phyloP scores from a whole-genome alignment of 2,329 filamentous ascomycete species.

The Torrubiellomyces zombiae region DNA sequence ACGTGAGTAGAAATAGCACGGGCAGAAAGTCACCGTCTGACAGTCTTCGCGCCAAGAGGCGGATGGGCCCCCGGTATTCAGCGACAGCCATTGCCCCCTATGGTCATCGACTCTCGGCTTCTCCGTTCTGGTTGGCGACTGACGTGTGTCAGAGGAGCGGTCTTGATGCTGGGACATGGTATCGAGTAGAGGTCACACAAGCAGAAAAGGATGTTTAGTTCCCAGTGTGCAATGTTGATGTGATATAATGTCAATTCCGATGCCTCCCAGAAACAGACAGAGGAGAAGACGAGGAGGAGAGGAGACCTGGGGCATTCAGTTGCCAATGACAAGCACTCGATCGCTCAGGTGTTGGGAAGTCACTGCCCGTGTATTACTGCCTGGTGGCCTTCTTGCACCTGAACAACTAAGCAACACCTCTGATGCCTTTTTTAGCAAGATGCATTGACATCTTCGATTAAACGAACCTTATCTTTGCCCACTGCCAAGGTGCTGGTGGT shows the following conservation, averaged over 20 bases:
- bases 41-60: slow-evolving; percentile 2
- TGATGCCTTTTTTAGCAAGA: no score
- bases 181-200: slow-evolving; percentile 10
- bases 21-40: slow-evolving; percentile 6
- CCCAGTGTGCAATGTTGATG: neutral
- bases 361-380: no score
- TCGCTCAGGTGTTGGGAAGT: no score
- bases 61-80: slow-evolving; percentile 1
- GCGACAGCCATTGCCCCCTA: slow-evolving; percentile 7
- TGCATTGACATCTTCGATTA: no score
- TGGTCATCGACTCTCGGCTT: slow-evolving; percentile 5
- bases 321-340: no score
- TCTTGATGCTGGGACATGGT: slow-evolving; percentile 3
- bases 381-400: no score
- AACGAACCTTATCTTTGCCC: no score
- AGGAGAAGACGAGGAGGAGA: neutral
- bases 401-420: no score
- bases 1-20: slow-evolving; percentile 14
- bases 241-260: no score
- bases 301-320: no score
- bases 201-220: slow-evolving; percentile 6
- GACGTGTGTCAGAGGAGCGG: slow-evolving; percentile 3
- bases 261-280: no score
- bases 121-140: slow-evolving; percentile 7
- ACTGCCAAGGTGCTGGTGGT: no score